phyloP scores from a whole-genome alignment of 2,329 filamentous ascomycete genomes.

The Waltergamsia citrina region DNA sequence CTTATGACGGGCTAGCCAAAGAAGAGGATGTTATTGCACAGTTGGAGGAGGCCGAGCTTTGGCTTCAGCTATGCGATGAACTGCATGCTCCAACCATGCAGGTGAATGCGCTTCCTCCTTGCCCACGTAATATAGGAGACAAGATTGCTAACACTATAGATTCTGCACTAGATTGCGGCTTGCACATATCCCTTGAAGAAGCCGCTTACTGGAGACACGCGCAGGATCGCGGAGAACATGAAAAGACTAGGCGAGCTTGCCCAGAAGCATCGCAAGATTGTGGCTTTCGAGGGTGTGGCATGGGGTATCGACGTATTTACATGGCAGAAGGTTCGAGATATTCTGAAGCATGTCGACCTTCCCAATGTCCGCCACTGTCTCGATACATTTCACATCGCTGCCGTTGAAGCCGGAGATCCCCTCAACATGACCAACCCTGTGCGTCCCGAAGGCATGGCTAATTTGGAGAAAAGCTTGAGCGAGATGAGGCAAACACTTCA shows the following conservation, averaged over 20 bases:
- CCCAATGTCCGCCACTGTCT: slow-evolving; percentile 1
- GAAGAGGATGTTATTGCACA: neutral
- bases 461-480: neutral
- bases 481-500: neutral
- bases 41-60: slow-evolving; percentile 1
- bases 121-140: too few species aligned
- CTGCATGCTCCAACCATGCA: slow-evolving; percentile 1
- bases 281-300: slow-evolving; percentile 1
- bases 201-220: neutral
- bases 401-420: neutral
- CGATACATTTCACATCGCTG: slow-evolving; percentile 2
- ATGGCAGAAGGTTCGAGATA: slow-evolving; percentile 1
- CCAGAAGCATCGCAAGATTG: neutral
- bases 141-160: too few species aligned
- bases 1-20: neutral
- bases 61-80: neutral
- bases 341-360: slow-evolving; percentile 1
- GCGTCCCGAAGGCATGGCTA: neutral
- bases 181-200: slow-evolving; percentile 2
- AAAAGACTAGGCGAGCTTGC: neutral
- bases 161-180: slow-evolving; percentile 1
- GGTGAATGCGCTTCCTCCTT: too few species aligned
- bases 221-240: neutral
- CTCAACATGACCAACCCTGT: neutral
- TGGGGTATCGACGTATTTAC: neutral